Evolutionary conservation across 495 filamentous ascomycete species (phyloP), one percentile per base, ranked within the genome.

Genomic region (Daldinia caldariorum): DNA sequence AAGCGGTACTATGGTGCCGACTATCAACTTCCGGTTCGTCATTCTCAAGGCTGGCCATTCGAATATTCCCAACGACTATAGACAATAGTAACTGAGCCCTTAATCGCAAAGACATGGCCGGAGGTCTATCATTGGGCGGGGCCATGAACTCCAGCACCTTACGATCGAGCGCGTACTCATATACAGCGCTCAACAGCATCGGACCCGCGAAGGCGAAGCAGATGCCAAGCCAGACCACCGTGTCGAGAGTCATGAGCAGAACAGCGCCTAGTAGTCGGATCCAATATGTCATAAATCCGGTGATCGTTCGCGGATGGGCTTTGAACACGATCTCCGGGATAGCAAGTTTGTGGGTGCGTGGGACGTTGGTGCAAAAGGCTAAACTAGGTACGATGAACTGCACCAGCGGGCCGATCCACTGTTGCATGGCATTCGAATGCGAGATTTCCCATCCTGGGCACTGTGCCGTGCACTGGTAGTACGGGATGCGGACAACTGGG

Each of bases 171-270:
- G 64, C 73, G 18, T 79, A 79, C 59, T 83, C 79, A 47, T 79
- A 81, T 2, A 81, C 67, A 0, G 79, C 80, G 39, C 79, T 79
- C 5, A 82, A 32, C 20, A 82, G 29, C 76, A 82, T 83, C 0
- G 80, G 81, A 0, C 80, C 75, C 0, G 79, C 74, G 38, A 81
- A 74, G 3, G 79, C 79, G 55, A 83, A 81, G 57, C 68, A 79
- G 8, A 73, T 76, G 0, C 62, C 66, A 6, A 79, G 71, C 79
- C 78, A 81, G 35, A 74, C 63, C 6, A 80, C 54, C 6, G 79
- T 81, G 58, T 81, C 77, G 13, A 79, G 31, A 7, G 71, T 67
- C 18, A 75, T 72, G 18, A 81, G 63, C 4, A 71, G 5, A 5
- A 74, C 61, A 1, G 78, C 78, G 2, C 71, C 74, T 4, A 71